phyloP scores from a whole-genome alignment of 2,329 filamentous ascomycete genomes.

The Truncatella angustata region DNA sequence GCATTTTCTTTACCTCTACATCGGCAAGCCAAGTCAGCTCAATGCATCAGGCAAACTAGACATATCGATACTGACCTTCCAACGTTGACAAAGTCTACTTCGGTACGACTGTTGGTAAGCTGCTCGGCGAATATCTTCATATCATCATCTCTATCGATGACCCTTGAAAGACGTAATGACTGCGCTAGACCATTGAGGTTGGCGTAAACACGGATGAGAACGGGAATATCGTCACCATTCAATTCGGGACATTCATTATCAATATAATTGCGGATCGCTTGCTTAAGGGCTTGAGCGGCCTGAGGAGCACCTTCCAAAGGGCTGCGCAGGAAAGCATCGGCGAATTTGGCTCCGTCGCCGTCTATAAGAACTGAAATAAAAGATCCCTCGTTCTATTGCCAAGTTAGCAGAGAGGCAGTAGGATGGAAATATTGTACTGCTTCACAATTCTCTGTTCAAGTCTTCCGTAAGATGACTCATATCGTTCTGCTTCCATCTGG shows the following conservation, averaged over 20 bases:
- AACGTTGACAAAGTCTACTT: slow-evolving; percentile 34
- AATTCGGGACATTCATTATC: slow-evolving; percentile 17
- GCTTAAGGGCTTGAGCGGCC: slow-evolving; percentile 29
- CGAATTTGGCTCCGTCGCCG: slow-evolving; percentile 33
- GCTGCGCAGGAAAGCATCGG: slow-evolving; percentile 28
- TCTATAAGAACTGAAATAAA: slow-evolving; percentile 33
- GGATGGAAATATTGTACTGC: background rate
- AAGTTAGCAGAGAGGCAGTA: background rate
- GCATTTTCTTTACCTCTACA: slow-evolving; percentile 31
- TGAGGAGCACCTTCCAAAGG: slow-evolving; percentile 24
- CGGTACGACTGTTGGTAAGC: slow-evolving; percentile 31
- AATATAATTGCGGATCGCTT: slow-evolving; percentile 27
- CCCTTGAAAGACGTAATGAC: slow-evolving; percentile 28
- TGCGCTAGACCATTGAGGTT: slow-evolving; percentile 32
- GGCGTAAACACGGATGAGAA: slow-evolving; percentile 31
- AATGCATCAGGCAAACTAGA: background rate
- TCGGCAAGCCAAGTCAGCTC: background rate
- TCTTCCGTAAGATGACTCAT: background rate
- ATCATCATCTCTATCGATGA: slow-evolving; percentile 29
- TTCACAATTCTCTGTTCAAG: slow-evolving; percentile 12
- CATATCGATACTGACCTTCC: slow-evolving; percentile 14
- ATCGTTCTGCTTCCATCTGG: slow-evolving; percentile 12
- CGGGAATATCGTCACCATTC: slow-evolving; percentile 27
- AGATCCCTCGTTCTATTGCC: slow-evolving; percentile 24
- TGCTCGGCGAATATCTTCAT: slow-evolving; percentile 31